Conservation (phyloP, 179 eudicot genomes). For the Patellifolia procumbens region DNA sequence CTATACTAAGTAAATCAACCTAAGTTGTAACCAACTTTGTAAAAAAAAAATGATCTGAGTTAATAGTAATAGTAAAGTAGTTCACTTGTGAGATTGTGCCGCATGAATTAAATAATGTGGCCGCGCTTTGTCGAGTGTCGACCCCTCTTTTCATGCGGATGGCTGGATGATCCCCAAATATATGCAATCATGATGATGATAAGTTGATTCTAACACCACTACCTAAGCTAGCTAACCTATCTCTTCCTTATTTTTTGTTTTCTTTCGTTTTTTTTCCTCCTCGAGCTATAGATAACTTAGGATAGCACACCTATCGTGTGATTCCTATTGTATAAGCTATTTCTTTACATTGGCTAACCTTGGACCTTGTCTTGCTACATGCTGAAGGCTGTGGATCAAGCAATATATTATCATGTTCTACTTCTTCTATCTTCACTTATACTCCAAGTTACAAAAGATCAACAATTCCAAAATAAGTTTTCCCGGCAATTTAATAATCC, state of each 20-base stretch:
- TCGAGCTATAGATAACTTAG: background rate
- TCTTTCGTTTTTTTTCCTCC: background rate
- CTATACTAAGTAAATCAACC: too few relatives aligned
- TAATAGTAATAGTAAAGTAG: too few relatives aligned
- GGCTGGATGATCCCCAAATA: conserved; percentile 14
- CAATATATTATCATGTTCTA: background rate
- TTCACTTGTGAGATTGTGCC: background rate
- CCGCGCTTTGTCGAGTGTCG: conserved; percentile 13
- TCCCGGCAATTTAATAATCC: background rate
- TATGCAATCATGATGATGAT: conserved; percentile 12
- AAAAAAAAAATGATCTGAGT: too few relatives aligned
- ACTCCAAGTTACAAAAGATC: background rate
- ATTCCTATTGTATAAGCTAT: background rate
- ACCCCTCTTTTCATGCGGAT: conserved; percentile 13
- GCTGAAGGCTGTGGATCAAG: background rate
- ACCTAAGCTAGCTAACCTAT: background rate
- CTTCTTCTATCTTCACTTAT: conserved; percentile 4
- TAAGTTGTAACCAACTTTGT: too few relatives aligned
- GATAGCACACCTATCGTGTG: background rate
- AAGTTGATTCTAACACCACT: background rate
- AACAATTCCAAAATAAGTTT: background rate
- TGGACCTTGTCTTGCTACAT: background rate
- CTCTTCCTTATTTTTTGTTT: too few relatives aligned
- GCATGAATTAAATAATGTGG: background rate
- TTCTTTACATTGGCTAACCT: conserved; percentile 6